These are phyloP conservation scores for Diaporthe helianthi DNA, from an alignment of 2,329 filamentous ascomycete species.

Conservation along the genomic window DNA sequence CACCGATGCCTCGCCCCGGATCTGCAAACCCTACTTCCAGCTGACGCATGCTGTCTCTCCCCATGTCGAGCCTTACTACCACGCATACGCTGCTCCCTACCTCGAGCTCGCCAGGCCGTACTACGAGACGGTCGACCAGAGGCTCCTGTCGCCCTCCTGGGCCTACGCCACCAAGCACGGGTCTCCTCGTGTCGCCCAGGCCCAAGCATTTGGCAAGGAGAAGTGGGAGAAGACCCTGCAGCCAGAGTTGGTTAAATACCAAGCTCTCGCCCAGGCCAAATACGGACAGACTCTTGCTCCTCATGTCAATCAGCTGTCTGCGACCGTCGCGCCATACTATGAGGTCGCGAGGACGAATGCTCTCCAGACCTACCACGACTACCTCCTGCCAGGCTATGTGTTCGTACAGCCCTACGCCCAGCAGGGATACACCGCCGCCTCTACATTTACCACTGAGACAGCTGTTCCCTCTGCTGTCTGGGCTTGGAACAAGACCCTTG, in stretches of 20 bases:
- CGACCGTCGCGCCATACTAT: constrained; percentile 74
- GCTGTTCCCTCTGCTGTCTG: constrained; percentile 76
- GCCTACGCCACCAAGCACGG: constrained; percentile 75
- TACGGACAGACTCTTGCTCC: constrained; percentile 78
- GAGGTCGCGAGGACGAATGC: constrained; percentile 67
- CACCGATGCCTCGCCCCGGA: constrained; percentile 71
- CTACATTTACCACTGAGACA: constrained; percentile 71
- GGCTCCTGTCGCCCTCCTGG: constrained; percentile 73
- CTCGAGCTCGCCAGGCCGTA: constrained; percentile 81
- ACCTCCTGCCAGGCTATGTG: constrained; percentile 78
- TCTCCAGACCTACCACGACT: constrained; percentile 72
- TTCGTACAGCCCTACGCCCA: constrained; percentile 76
- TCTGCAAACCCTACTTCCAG: constrained; percentile 85
- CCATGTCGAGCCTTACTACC: constrained; percentile 84
- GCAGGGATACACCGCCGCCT: constrained; percentile 71
- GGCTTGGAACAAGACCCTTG: constrained; percentile 71
- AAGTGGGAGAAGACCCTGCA: constrained; percentile 83
- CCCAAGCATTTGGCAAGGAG: constrained; percentile 67
- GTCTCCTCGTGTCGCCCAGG: constrained; percentile 74
- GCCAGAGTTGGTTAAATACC: constrained; percentile 74
- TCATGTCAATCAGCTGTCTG: constrained; percentile 69
- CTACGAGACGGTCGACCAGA: constrained; percentile 66
- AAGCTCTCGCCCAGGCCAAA: constrained; percentile 64
- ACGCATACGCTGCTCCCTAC: constrained; percentile 83
- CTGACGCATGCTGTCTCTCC: constrained; percentile 70